Percentiles rank a stretch among this genome's conserved stretches.
phyloP scores from a whole-genome alignment of 192 early-diverging fungal genomes.

The Rhizophagus prolifer region DNA sequence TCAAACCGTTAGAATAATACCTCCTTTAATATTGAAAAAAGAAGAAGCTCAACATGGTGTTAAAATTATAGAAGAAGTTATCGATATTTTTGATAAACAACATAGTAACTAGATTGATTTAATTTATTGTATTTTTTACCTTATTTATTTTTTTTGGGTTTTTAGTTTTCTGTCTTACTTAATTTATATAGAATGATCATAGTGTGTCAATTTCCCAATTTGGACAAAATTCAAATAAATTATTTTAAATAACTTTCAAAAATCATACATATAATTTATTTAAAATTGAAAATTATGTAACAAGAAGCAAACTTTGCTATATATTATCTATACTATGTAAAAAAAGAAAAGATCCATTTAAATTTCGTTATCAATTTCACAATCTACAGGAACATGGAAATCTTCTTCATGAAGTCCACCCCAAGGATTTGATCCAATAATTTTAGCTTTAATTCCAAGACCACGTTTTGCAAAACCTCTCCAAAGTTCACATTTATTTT shows the following conservation, averaged over 20 bases:
- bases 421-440: slow-evolving; percentile 60
- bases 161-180: not conserved
- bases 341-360: not conserved
- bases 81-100: slow-evolving; percentile 38
- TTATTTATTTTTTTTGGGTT: not conserved
- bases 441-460: slow-evolving; percentile 70
- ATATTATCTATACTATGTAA: not conserved
- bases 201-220: too few species aligned
- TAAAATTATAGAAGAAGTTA: slow-evolving; percentile 66
- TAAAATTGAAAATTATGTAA: not conserved
- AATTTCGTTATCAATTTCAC: not conserved
- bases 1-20: slow-evolving; percentile 92
- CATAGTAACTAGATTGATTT: not conserved
- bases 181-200: not conserved
- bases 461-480: slow-evolving; percentile 87
- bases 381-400: slow-evolving; percentile 46
- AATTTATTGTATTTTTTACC: not conserved
- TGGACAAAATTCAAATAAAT: not conserved
- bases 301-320: not conserved
- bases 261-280: not conserved
- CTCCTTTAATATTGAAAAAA: slow-evolving; percentile 79
- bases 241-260: not conserved
- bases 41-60: slow-evolving; percentile 77
- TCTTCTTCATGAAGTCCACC: slow-evolving; percentile 57
- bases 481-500: slow-evolving; percentile 74